These are phyloP conservation scores for Neospermospora avenae DNA, from an alignment of 2,329 filamentous ascomycete species.

Conservation along the genomic window DNA sequence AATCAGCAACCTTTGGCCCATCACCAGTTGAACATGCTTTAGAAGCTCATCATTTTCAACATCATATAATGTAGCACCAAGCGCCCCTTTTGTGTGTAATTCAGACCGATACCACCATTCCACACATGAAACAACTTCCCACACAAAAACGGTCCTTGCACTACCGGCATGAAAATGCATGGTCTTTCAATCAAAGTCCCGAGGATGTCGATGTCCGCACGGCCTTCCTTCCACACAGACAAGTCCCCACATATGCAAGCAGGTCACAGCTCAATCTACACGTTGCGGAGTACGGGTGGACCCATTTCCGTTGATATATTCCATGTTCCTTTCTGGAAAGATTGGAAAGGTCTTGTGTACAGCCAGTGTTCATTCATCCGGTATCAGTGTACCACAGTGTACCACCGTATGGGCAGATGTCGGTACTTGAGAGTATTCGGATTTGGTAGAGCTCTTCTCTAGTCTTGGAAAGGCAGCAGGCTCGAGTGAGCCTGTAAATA, in stretches of 20 bases:
- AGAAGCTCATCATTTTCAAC: no score
- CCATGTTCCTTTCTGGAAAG: not conserved
- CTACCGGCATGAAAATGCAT: not conserved
- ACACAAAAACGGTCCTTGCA: not conserved
- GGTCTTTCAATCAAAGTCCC: not conserved
- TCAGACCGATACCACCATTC: no score
- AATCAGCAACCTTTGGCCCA: no score
- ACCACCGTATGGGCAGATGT: not conserved
- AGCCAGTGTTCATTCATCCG: not conserved
- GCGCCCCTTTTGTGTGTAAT: not conserved
- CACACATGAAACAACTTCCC: not conserved
- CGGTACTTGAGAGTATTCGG: slow-evolving; percentile 4
- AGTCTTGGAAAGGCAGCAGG: not conserved
- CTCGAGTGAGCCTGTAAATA: not conserved
- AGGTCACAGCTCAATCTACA: not conserved
- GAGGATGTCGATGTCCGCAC: not conserved
- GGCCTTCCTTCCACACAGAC: not conserved
- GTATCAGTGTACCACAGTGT: not conserved
- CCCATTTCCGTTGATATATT: not conserved
- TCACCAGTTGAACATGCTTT: no score
- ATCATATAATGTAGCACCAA: no score
- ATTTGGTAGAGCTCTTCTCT: not conserved
- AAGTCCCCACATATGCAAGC: not conserved
- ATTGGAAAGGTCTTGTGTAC: not conserved
- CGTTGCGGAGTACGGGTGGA: not conserved